Conservation (phyloP, 371 early-diverging fungal species). For the Mortierella sp. region DNA sequence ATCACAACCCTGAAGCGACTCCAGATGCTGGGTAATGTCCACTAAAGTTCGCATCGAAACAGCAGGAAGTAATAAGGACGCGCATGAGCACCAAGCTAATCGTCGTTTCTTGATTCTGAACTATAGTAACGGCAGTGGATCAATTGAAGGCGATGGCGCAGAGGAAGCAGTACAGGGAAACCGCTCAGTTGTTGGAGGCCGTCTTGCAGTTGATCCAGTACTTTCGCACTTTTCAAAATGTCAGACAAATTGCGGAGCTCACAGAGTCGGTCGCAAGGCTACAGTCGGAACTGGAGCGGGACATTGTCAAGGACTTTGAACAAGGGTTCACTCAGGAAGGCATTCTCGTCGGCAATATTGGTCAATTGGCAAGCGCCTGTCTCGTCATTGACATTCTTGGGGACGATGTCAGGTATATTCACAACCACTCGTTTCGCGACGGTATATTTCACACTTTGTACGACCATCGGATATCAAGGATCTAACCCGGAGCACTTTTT, state of each 20-base stretch:
- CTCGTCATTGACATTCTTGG: slow-evolving; percentile 82
- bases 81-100: not conserved
- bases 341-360: slow-evolving; percentile 63
- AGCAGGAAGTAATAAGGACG: not conserved
- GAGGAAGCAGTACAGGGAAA: slow-evolving; percentile 81
- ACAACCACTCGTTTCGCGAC: too few species aligned
- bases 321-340: slow-evolving; percentile 68
- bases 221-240: slow-evolving; percentile 81
- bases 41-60: not conserved
- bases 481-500: not conserved
- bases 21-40: slow-evolving; percentile 83
- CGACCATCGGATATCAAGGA: not conserved
- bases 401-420: slow-evolving; percentile 74
- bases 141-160: slow-evolving; percentile 79
- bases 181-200: slow-evolving; percentile 87
- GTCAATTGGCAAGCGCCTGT: slow-evolving; percentile 81
- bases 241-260: slow-evolving; percentile 81
- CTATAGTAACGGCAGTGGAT: slow-evolving; percentile 80
- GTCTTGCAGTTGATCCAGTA: slow-evolving; percentile 82
- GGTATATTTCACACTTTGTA: too few species aligned
- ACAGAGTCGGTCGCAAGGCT: slow-evolving; percentile 72
- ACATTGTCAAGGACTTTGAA: slow-evolving; percentile 85
- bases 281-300: slow-evolving; percentile 76
- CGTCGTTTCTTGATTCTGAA: not conserved
- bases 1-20: slow-evolving; percentile 87